phyloP scores from a whole-genome alignment of 495 filamentous ascomycete genomes.

The Aspergillus taichungensis region DNA sequence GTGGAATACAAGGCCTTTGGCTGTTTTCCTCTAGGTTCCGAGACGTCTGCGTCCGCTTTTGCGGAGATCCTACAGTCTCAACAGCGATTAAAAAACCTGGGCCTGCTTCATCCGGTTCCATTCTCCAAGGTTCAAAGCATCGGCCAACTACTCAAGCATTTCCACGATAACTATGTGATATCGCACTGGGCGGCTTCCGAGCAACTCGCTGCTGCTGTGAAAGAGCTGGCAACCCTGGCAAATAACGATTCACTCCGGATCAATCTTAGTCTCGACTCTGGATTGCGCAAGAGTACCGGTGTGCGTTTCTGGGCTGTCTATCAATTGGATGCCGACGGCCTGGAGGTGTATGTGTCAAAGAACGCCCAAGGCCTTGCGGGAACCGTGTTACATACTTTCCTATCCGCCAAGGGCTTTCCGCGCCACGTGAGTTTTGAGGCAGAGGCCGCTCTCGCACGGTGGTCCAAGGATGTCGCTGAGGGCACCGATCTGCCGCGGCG shows the following conservation, averaged over 20 bases:
- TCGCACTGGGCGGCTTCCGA: conserved; percentile 7
- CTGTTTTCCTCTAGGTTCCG: conserved; percentile 48
- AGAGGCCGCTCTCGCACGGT: conserved; percentile 37
- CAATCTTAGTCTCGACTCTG: conserved; percentile 44
- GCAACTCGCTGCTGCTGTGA: conserved; percentile 19
- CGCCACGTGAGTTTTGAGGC: conserved; percentile 44
- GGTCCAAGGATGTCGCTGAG: conserved; percentile 25
- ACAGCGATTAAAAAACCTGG: conserved; percentile 35
- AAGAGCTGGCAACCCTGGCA: conserved; percentile 25
- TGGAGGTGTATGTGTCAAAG: conserved; percentile 47
- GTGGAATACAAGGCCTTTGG: conserved; percentile 40
- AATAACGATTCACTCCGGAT: conserved; percentile 24
- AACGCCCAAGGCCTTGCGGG: conserved; percentile 40
- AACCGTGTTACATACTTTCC: conserved; percentile 48
- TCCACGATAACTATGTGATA: conserved; percentile 18
- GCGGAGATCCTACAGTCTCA: conserved; percentile 43
- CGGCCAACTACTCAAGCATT: conserved; percentile 21
- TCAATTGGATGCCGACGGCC: conserved; percentile 31
- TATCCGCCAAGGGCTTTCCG: conserved; percentile 40
- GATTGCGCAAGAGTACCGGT: conserved; percentile 39
- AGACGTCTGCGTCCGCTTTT: conserved; percentile 35
- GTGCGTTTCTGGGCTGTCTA: conserved; percentile 49
- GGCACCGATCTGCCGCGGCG: conserved; percentile 34
- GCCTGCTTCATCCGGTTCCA: conserved; percentile 38
- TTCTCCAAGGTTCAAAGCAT: conserved; percentile 26